These are phyloP conservation scores for Penicillium lagena DNA, from an alignment of 495 filamentous ascomycete species.

Conservation along the genomic window DNA sequence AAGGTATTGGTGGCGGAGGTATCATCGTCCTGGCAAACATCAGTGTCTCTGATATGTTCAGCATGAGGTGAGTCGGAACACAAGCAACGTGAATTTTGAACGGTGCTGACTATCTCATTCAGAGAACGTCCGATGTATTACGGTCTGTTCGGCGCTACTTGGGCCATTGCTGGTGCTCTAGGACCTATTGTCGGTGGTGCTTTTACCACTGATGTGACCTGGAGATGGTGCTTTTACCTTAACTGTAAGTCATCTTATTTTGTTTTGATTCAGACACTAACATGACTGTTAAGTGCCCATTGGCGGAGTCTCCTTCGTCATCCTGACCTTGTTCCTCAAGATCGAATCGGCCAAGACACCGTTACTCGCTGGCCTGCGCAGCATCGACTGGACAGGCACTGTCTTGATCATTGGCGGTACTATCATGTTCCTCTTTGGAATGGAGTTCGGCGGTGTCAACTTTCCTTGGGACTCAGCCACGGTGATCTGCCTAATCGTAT, in stretches of 20 bases:
- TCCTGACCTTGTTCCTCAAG: constrained; percentile 65
- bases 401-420: constrained; percentile 68
- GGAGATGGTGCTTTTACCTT: constrained; percentile 63
- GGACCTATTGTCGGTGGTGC: constrained; percentile 73
- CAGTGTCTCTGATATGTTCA: constrained; percentile 74
- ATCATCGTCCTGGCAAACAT: constrained; percentile 77
- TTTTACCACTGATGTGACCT: constrained; percentile 57
- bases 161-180: constrained; percentile 67
- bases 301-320: constrained; percentile 59
- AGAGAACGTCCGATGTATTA: constrained; percentile 60
- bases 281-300: constrained; percentile 49
- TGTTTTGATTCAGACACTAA: constrained; percentile 7
- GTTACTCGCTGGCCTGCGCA: constrained; percentile 60
- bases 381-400: constrained; percentile 71
- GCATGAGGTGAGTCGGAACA: constrained; percentile 41
- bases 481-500: constrained; percentile 73
- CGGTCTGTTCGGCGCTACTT: constrained; percentile 60
- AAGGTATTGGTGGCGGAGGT: constrained; percentile 81
- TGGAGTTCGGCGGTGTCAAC: constrained; percentile 72
- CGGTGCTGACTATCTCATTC: constrained; percentile 9
- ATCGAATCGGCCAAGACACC: constrained; percentile 72
- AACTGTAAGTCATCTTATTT: constrained; percentile 40
- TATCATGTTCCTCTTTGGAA: constrained; percentile 73
- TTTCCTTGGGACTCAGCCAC: constrained; percentile 69
- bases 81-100: neutral